Conservation (phyloP, 1,139 yeast species). For the Kodamaea plutei region DNA sequence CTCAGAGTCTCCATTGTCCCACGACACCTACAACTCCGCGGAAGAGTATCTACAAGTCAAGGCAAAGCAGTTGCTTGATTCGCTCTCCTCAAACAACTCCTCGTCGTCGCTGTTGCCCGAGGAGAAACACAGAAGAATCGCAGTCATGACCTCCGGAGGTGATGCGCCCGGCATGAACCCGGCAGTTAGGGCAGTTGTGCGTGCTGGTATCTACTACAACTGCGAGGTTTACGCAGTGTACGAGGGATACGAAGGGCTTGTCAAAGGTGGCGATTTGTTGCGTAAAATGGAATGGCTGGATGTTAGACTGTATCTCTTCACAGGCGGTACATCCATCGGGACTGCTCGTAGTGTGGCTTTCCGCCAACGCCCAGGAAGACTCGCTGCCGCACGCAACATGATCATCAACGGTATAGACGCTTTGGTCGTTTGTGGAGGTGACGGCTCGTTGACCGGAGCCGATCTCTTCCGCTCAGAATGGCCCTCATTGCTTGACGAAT, state of each 20-base stretch:
- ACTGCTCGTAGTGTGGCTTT: constrained; percentile 74
- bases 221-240: constrained; percentile 70
- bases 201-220: constrained; percentile 67
- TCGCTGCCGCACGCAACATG: constrained; percentile 63
- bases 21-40: constrained; percentile 24
- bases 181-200: constrained; percentile 72
- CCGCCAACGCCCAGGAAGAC: constrained; percentile 64
- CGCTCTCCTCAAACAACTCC: constrained; percentile 9
- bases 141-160: constrained; percentile 86
- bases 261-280: constrained; percentile 63
- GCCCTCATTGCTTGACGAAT: constrained; percentile 67
- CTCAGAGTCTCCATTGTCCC: constrained; percentile 27
- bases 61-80: constrained; percentile 14
- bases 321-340: constrained; percentile 80
- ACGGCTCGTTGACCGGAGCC: constrained; percentile 82
- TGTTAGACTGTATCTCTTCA: constrained; percentile 68
- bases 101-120: constrained; percentile 8
- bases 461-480: constrained; percentile 75
- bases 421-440: constrained; percentile 80
- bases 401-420: constrained; percentile 74
- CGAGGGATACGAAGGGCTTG: constrained; percentile 78
- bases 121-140: constrained; percentile 44
- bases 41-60: constrained; percentile 23
- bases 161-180: constrained; percentile 89
- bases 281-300: constrained; percentile 72